A percentile compares a stretch with the other conserved stretches of the same genome.
phyloP scores from a whole-genome alignment of 768 basidiomycete genomes.

The Lentinula sp. region DNA sequence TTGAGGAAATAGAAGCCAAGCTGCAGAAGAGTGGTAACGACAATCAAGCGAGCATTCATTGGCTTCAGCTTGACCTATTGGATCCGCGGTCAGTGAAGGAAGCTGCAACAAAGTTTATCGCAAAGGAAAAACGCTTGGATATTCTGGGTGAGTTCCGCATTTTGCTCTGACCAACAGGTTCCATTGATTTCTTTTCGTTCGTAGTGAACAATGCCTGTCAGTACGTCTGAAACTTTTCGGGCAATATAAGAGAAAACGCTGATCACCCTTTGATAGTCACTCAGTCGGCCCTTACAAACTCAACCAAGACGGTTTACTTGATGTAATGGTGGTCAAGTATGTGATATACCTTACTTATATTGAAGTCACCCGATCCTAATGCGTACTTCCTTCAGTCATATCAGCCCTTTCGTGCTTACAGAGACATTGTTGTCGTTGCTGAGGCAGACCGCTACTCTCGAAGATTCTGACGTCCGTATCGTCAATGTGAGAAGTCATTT shows the following conservation, averaged over 20 bases:
- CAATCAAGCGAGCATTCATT: constrained; percentile 22
- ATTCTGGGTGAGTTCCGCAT: constrained; percentile 26
- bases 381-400: constrained; percentile 21
- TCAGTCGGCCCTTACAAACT: constrained; percentile 7
- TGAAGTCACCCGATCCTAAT: not conserved
- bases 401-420: constrained; percentile 52
- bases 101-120: constrained; percentile 29
- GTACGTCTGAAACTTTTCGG: not conserved
- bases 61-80: constrained; percentile 31
- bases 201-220: constrained; percentile 6
- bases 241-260: no score
- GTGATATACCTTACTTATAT: not conserved
- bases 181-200: not conserved
- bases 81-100: constrained; percentile 11
- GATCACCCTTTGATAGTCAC: not conserved
- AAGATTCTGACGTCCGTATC: constrained; percentile 19
- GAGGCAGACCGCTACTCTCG: constrained; percentile 37
- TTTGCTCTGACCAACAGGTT: not conserved
- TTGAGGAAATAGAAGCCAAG: constrained; percentile 7
- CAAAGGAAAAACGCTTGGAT: constrained; percentile 33
- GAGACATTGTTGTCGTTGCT: constrained; percentile 47
- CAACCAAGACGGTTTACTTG: constrained; percentile 14
- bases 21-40: constrained; percentile 12
- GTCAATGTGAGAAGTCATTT: no score
- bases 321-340: constrained; percentile 33